A percentile compares a stretch with the other conserved stretches of the same genome.
Conservation (phyloP, 352 stramenopile species). For the Phytophthora sojae region DNA sequence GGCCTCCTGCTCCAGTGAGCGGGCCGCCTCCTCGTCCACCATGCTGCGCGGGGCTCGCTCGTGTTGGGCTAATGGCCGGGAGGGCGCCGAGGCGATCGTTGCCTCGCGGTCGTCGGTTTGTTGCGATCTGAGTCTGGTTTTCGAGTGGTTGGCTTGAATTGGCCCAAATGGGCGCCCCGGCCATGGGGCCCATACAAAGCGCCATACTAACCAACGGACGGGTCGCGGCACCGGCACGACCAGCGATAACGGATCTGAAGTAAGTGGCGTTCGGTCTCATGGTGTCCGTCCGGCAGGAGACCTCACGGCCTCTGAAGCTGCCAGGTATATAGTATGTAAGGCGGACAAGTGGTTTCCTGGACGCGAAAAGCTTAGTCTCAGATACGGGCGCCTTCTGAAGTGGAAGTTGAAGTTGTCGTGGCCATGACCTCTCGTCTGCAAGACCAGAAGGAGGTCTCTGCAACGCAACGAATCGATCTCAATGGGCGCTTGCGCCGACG, state of each 20-base stretch:
- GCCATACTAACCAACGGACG: neutral
- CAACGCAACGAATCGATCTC: conserved; percentile 94
- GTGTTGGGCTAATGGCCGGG: conserved; percentile 20
- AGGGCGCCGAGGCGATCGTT: conserved; percentile 29
- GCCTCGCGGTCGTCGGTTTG: conserved; percentile 22
- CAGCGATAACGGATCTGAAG: neutral
- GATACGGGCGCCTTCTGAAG: neutral
- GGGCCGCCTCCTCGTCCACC: conserved; percentile 61
- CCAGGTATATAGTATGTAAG: no score
- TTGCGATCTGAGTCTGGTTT: conserved; percentile 31
- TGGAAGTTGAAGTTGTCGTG: neutral
- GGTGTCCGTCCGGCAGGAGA: neutral
- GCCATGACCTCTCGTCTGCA: no score
- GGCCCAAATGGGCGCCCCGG: neutral
- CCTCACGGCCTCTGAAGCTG: no score
- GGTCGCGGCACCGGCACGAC: neutral
- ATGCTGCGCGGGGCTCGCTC: conserved; percentile 34
- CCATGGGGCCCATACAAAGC: conserved; percentile 6
- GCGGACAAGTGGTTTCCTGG: neutral
- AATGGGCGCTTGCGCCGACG: conserved; percentile 94
- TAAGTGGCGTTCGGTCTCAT: neutral
- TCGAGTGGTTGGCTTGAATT: conserved; percentile 31
- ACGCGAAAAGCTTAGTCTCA: neutral
- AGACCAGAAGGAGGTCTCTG: no score
- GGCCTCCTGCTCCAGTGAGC: conserved; percentile 66